Base-by-base conservation (phyloP, 2,329 filamentous ascomycete species). In the Alternaria brassicae region DNA sequence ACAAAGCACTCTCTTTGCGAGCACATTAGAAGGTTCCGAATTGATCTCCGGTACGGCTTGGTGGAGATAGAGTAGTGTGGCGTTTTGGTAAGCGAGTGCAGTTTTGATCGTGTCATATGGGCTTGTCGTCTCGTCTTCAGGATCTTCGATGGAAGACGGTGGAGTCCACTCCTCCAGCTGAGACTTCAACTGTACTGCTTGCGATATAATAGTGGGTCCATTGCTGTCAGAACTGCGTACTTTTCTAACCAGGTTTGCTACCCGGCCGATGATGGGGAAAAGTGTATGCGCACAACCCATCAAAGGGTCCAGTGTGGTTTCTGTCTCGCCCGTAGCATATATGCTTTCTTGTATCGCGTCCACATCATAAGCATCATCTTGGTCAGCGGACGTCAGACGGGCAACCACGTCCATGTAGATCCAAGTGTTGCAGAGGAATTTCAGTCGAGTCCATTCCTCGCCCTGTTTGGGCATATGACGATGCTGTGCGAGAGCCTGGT, bases 381-480 rank as follows among this genome's bases (percentile, higher is more conserved):
- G 83, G 58, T 87, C 85, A 3, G 86, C 77, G 3, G 88, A 88
- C 0, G 88, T 91, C 48, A 91, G 78, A 13, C 88, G 84, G 23
- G 89, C 86, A 62, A 91, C 88, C 27, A 91, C 89, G 71, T 91
- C 88, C 84, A 91, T 89, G 68, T 91, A 91, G 7, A 91, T 83
- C 86, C 88, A 91, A 4, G 86, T 87, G 69, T 90, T 91, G 77
- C 87, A 89, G 17, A 91, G 79, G 66, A 91, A 91, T 55, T 85
- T 86, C 23, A 91, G 78, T 7, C 87, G 80, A 37, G 81, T 78
- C 63, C 73, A 71, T 45, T 77, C 74, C 21, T 76, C 72, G 4
- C 81, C 83, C n/a, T 69, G 71, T 49, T 79, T 68, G 39, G 81
- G 77, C 9, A 70, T 67, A 30, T 72, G 73, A 63, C 78, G 75